Evolutionary conservation across 495 filamentous ascomycete species (phyloP).

Genomic region (Hypoxylon intermedium): DNA sequence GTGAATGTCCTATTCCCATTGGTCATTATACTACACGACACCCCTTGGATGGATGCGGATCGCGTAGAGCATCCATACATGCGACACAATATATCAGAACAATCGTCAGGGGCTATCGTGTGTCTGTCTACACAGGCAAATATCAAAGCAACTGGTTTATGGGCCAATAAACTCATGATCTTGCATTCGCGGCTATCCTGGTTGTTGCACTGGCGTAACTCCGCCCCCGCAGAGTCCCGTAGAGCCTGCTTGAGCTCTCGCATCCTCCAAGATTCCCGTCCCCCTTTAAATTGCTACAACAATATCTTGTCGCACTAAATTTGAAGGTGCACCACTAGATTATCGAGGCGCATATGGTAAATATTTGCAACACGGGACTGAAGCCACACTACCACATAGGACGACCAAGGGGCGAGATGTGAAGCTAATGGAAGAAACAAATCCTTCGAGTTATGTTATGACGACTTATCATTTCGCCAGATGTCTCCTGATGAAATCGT

Average conservation of each 20-base stretch:
- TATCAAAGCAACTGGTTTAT: constrained; percentile 19
- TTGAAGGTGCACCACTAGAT: constrained; percentile 29
- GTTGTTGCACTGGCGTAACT: constrained; percentile 39
- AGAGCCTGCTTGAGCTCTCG: constrained; percentile 32
- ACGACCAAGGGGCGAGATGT: not conserved
- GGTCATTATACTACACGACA: constrained; percentile 7
- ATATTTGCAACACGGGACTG: constrained; percentile 22
- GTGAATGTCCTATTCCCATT: not conserved
- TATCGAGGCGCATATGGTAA: constrained; percentile 30
- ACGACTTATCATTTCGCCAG: too few species aligned
- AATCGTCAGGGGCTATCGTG: constrained; percentile 9
- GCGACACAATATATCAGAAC: constrained; percentile 13
- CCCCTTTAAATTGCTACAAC: constrained; percentile 25
- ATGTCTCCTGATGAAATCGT: not conserved
- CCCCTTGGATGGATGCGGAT: not conserved
- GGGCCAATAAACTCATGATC: constrained; percentile 29
- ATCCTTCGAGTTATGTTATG: too few species aligned
- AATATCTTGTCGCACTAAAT: constrained; percentile 29
- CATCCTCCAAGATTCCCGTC: constrained; percentile 15
- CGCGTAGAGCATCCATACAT: constrained; percentile 14
- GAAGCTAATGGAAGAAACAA: not conserved
- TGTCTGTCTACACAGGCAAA: constrained; percentile 29
- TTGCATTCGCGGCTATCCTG: constrained; percentile 21
- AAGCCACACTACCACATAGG: not conserved
- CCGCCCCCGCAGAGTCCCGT: constrained; percentile 35